Percentiles rank a stretch among this genome's conserved stretches.
Conservation (phyloP, 768 basidiomycete species). For the Boletellus ananiceps region DNA sequence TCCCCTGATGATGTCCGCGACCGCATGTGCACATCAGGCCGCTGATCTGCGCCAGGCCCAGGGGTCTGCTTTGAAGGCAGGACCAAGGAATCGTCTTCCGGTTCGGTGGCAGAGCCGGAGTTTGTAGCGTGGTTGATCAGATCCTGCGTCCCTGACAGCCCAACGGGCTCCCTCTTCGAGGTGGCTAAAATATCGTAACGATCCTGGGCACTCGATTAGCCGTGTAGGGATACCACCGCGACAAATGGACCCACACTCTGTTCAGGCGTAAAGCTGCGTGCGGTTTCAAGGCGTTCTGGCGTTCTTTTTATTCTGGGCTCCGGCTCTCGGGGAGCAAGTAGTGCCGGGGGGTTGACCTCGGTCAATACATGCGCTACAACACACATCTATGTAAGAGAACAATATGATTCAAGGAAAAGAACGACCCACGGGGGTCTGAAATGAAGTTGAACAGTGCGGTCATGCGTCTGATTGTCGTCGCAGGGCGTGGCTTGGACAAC, state of each 20-base stretch:
- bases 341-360: slow-evolving; percentile 39
- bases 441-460: slow-evolving; percentile 68
- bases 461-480: slow-evolving; percentile 65
- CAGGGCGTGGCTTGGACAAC: slow-evolving; percentile 61
- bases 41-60: slow-evolving; percentile 10
- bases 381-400: slow-evolving; percentile 11
- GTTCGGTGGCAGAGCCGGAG: slow-evolving; percentile 28
- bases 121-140: slow-evolving; percentile 12
- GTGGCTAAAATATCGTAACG: not conserved
- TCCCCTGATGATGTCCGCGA: slow-evolving; percentile 21
- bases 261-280: slow-evolving; percentile 7
- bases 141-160: slow-evolving; percentile 5
- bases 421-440: slow-evolving; percentile 57
- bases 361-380: slow-evolving; percentile 49
- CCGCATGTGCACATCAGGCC: slow-evolving; percentile 13
- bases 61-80: not conserved
- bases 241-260: slow-evolving; percentile 18
- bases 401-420: slow-evolving; percentile 5
- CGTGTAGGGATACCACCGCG: slow-evolving; percentile 1
- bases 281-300: slow-evolving; percentile 5
- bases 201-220: slow-evolving; percentile 18
- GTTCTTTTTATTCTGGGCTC: slow-evolving; percentile 12
- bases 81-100: slow-evolving; percentile 18
- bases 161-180: slow-evolving; percentile 4
- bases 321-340: slow-evolving; percentile 31